These are phyloP conservation scores for Croton setiger DNA, from an alignment of 441 rosid genomes.

Conservation along the genomic window DNA sequence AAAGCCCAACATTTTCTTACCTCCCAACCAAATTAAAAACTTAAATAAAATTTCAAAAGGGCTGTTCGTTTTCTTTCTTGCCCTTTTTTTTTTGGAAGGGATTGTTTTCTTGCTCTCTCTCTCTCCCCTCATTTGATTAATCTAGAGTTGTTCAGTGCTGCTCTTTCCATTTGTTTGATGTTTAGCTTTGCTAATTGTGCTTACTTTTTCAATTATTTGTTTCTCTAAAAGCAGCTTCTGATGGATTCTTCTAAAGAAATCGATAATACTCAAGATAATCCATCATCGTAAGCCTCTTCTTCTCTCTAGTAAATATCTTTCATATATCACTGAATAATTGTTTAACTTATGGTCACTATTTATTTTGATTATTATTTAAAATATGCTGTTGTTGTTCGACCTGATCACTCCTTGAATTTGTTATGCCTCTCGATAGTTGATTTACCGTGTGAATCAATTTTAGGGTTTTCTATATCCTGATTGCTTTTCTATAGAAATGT, in stretches of 20 bases:
- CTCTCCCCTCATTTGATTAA: background rate
- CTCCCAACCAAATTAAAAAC: background rate
- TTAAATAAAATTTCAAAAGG: too few species aligned
- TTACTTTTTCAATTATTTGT: background rate
- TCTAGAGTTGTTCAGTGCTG: background rate
- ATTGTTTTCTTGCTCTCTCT: background rate
- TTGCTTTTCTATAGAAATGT: background rate
- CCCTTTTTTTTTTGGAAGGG: background rate
- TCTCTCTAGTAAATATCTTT: background rate
- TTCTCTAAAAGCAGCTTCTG: slow-evolving; percentile 3
- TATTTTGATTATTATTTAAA: background rate
- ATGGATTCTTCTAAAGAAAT: slow-evolving; percentile 37
- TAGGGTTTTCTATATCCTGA: background rate
- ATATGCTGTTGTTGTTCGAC: background rate
- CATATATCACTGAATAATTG: background rate
- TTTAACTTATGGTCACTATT: background rate
- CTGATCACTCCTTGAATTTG: background rate
- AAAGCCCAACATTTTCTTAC: background rate
- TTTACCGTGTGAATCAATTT: background rate
- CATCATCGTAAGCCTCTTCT: slow-evolving; percentile 38
- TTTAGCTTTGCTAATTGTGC: background rate
- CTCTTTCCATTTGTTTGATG: background rate
- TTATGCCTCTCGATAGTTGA: background rate
- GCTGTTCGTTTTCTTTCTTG: background rate
- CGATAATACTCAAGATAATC: slow-evolving; percentile 28